Evolutionary conservation across 345 rosid species (phyloP).

Genomic region (Alliaria petiolata): DNA sequence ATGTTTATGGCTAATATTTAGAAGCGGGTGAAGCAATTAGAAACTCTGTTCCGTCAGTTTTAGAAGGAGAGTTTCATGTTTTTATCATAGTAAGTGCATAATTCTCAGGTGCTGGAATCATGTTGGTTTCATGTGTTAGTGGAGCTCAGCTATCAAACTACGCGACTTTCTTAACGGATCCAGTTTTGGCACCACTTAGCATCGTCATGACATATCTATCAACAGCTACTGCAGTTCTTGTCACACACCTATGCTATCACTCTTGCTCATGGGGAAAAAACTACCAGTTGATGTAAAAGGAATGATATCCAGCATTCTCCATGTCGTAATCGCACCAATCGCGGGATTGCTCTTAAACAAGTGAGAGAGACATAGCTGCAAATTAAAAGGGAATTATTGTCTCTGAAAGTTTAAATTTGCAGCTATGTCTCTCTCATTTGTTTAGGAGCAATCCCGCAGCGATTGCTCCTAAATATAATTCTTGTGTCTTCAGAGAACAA

Average conservation of each 20-base stretch:
- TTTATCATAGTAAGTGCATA: too few species aligned
- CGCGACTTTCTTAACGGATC: conserved; percentile 85
- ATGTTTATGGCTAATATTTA: too few species aligned
- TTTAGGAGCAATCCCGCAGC: conserved; percentile 82
- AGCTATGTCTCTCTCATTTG: conserved; percentile 38
- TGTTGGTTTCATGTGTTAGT: conserved; percentile 95
- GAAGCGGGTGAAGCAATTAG: too few species aligned
- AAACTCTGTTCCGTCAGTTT: too few species aligned
- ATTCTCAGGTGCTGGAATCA: conserved; percentile 86
- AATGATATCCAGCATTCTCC: conserved; percentile 84
- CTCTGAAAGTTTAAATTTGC: neutral
- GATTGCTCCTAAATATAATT: too few species aligned
- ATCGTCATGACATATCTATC: conserved; percentile 95
- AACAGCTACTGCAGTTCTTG: conserved; percentile 77
- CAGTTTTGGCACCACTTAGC: conserved; percentile 79
- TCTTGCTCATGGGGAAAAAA: conserved; percentile 81
- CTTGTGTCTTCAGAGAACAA: too few species aligned
- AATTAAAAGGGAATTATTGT: neutral
- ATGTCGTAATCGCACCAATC: conserved; percentile 83
- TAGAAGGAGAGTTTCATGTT: too few species aligned
- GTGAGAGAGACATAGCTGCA: conserved; percentile 29
- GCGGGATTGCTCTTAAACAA: conserved; percentile 80
- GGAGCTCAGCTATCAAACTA: conserved; percentile 96
- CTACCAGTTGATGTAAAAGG: conserved; percentile 92
- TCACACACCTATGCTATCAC: conserved; percentile 79